Evolutionary conservation across 1,284 basidiomycete genomes (phyloP), one percentile per base, ranked within the genome.

Genomic region (Moesziomyces sp.): DNA sequence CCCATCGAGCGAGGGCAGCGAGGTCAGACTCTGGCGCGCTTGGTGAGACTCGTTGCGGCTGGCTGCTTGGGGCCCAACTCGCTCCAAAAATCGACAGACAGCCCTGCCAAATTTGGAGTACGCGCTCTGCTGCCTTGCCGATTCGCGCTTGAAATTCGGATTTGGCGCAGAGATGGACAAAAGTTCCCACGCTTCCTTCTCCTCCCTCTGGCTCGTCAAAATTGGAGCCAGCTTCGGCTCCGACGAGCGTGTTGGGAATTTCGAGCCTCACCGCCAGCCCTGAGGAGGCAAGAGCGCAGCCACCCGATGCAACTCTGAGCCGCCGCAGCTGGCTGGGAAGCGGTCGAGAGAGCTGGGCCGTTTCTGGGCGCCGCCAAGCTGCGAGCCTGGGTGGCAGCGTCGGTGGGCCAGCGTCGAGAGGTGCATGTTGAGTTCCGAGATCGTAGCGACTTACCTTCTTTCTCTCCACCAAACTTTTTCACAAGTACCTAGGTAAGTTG

Each of bases 401-500:
- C 35, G 7, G 35, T 14, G 35, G 43, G n/a, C 43, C 43, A 21
- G 43, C 43, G 30, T 30, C 30, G 2, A 10, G 45, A 44, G n/a
- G 23, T 28, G 40, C 46, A 54, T 57, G 58, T 61, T 52, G 52
- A 58, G 52, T 52, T 52, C 21, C 21, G 23, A 38, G 42, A 24
- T 49, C 40, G 21, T 26, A 16, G 26, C 19, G 5, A 19, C 28
- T 19, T 10, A 13, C 52, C 51, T 51, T 23, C 30, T 51, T 57
- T 46, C 30, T 50, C 43, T 45, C 62, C 65, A 67, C 59, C 47
- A 67, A 60, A 60, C 61, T 65, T 65, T 61, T 28, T 46, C 54
- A 24, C 45, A 70, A 66, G 71, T 74, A 66, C 71, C 66, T 74
- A 57, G 71, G 71, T 74, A 65, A 65, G 71, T 74, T 46, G 50